Percentiles rank a stretch among this genome's conserved stretches.
phyloP scores from a whole-genome alignment of 345 rosid species.

The Orychophragmus violaceus region DNA sequence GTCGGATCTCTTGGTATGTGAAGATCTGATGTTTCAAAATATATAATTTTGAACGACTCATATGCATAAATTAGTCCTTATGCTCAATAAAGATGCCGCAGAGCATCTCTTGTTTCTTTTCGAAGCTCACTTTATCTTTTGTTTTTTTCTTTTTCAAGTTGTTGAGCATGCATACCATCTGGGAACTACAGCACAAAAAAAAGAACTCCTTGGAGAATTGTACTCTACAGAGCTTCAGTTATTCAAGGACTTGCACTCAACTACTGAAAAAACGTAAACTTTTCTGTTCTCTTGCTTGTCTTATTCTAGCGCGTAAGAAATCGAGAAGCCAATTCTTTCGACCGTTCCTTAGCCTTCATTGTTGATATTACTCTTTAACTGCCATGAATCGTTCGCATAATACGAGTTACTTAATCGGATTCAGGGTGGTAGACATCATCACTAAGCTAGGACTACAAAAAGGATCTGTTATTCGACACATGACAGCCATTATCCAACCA shows the following conservation, averaged over 20 bases:
- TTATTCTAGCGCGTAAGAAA: not conserved
- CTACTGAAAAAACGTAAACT: constrained; percentile 65
- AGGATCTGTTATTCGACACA: constrained; percentile 66
- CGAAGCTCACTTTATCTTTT: constrained; percentile 6
- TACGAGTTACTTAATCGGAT: constrained; percentile 4
- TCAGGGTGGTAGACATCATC: constrained; percentile 79
- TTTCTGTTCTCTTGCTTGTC: not conserved
- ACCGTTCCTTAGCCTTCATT: not conserved
- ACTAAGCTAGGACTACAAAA: constrained; percentile 63
- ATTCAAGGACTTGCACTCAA: constrained; percentile 59
- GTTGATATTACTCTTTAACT: not conserved
- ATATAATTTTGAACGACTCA: not conserved
- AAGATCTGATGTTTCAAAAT: constrained; percentile 2
- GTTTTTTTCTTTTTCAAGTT: constrained; percentile 33
- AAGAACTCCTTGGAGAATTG: constrained; percentile 79
- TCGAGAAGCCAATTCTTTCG: not conserved
- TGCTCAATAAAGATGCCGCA: not conserved
- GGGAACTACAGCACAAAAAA: constrained; percentile 76
- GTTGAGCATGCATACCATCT: constrained; percentile 78
- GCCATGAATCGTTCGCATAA: not conserved
- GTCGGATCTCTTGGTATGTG: constrained; percentile 89
- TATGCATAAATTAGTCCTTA: not conserved
- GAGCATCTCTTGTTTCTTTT: not conserved
- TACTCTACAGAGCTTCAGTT: constrained; percentile 87
- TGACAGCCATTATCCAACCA: constrained; percentile 75